These are phyloP conservation scores for Mycena belliarum DNA, from an alignment of 768 basidiomycete species.

Conservation along the genomic window DNA sequence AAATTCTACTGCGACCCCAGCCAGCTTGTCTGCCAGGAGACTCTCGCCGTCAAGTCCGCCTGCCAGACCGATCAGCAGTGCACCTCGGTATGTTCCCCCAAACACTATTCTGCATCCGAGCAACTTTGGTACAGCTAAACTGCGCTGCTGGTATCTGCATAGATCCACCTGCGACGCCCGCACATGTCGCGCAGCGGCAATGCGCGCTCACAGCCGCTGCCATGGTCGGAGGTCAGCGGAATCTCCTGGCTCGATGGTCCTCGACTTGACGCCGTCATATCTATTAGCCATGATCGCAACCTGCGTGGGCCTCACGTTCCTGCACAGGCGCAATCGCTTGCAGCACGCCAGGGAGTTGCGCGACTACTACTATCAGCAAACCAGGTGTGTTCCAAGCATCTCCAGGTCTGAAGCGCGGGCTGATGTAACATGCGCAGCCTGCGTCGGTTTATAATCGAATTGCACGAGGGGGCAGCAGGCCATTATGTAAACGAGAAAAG, in stretches of 20 bases:
- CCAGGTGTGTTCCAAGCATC: slow-evolving; percentile 29
- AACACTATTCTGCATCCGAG: neutral
- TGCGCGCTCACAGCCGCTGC: slow-evolving; percentile 38
- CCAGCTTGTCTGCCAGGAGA: slow-evolving; percentile 43
- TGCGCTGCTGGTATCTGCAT: slow-evolving; percentile 33
- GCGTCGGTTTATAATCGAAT: slow-evolving; percentile 35
- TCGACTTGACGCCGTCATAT: neutral
- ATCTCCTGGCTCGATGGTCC: slow-evolving; percentile 27
- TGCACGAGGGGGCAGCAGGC: slow-evolving; percentile 35
- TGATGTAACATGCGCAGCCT: slow-evolving; percentile 25
- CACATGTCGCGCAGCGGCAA: slow-evolving; percentile 45
- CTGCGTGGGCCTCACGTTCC: slow-evolving; percentile 37
- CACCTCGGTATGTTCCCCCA: slow-evolving; percentile 33
- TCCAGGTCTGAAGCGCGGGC: neutral
- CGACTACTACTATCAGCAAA: slow-evolving; percentile 53
- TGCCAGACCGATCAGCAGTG: slow-evolving; percentile 61
- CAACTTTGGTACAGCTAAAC: slow-evolving; percentile 24
- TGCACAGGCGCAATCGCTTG: slow-evolving; percentile 44
- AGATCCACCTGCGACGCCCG: slow-evolving; percentile 39
- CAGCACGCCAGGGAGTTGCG: slow-evolving; percentile 40
- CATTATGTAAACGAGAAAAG: slow-evolving; percentile 15
- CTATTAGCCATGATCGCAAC: slow-evolving; percentile 38
- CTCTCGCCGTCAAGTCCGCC: slow-evolving; percentile 39
- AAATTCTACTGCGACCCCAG: slow-evolving; percentile 55
- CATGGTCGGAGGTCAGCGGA: slow-evolving; percentile 41